Evolutionary conservation across 345 rosid genomes (phyloP).

Genomic region (Eucalyptus virginea): DNA sequence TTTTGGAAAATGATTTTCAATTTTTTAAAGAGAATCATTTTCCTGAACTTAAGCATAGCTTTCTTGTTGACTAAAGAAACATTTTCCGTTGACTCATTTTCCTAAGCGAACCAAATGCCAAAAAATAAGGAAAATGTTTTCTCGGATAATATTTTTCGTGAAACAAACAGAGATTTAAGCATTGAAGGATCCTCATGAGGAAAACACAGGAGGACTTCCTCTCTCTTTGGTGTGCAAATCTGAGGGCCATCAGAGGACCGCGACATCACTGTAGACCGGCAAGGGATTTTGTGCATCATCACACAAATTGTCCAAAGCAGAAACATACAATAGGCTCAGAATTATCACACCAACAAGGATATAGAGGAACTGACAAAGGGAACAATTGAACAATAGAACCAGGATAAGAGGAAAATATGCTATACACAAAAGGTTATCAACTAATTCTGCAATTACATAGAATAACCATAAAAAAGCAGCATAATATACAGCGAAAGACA

Average conservation of each 20-base stretch:
- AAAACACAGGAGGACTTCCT: background rate
- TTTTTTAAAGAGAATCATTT: too few relatives aligned
- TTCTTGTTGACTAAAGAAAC: too few relatives aligned
- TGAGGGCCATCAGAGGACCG: background rate
- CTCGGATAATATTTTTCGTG: too few relatives aligned
- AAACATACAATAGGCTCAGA: background rate
- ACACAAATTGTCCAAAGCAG: background rate
- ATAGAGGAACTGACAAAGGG: background rate
- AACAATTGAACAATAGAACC: background rate
- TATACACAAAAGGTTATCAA: background rate
- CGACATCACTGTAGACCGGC: background rate
- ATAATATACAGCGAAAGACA: background rate
- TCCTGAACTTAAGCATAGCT: too few relatives aligned
- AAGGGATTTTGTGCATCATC: background rate
- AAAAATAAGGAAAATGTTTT: too few relatives aligned
- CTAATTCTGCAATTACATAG: background rate
- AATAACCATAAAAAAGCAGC: background rate
- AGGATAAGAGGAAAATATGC: background rate
- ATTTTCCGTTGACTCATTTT: too few relatives aligned
- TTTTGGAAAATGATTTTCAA: too few relatives aligned
- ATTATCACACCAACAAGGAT: background rate
- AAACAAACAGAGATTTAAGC: too few relatives aligned
- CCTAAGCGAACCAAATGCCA: too few relatives aligned
- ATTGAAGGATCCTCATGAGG: background rate
- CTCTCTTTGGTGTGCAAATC: background rate